Percentiles rank a stretch among this genome's conserved stretches.
Evolutionary conservation across 2,329 filamentous ascomycete genomes (phyloP).

Genomic region (Diplodia scrobiculata): DNA sequence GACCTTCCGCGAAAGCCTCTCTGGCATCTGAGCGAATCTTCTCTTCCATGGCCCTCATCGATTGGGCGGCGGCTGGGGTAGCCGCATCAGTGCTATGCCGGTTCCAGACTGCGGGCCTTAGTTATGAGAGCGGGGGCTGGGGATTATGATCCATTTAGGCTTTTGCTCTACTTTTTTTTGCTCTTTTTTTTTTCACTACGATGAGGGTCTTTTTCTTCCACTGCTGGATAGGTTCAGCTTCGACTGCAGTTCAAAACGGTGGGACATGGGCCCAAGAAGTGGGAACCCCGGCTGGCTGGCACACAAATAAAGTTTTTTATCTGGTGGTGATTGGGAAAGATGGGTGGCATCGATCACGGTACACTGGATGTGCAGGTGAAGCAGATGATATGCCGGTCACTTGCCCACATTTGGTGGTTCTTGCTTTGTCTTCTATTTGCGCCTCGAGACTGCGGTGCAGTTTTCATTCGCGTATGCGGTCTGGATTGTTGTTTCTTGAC

Average conservation of each 20-base stretch:
- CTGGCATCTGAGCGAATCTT: constrained; percentile 7
- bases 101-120: neutral
- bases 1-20: constrained; percentile 9
- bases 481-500: constrained; percentile 25
- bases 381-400: constrained; percentile 1
- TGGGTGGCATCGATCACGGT: constrained; percentile 8
- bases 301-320: constrained; percentile 19
- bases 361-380: constrained; percentile 13
- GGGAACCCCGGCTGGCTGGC: constrained; percentile 16
- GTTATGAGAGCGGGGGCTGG: neutral
- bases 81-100: neutral
- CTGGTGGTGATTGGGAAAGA: constrained; percentile 14
- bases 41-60: constrained; percentile 2
- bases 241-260: constrained; percentile 7
- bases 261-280: constrained; percentile 2
- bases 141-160: constrained; percentile 14
- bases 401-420: neutral
- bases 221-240: constrained; percentile 21
- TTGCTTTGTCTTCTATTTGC: constrained; percentile 7
- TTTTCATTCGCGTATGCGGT: constrained; percentile 15
- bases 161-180: constrained; percentile 2
- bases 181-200: neutral
- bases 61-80: constrained; percentile 1
- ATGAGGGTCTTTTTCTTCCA: neutral
- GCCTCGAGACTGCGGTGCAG: neutral